phyloP scores from a whole-genome alignment of 2,329 filamentous ascomycete genomes.

The Lachnellula cervina region DNA sequence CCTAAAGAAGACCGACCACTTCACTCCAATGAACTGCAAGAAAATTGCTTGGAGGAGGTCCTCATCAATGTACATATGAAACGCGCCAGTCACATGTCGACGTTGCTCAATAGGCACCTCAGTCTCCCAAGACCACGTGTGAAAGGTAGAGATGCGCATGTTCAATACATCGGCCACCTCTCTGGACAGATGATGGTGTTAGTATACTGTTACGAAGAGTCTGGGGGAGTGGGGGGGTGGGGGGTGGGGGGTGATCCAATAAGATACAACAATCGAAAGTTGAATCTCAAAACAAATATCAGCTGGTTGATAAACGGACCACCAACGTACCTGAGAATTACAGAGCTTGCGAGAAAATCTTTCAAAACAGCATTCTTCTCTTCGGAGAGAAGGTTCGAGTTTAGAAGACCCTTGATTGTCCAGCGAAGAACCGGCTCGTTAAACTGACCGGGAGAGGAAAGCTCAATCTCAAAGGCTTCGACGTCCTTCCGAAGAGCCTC shows the following conservation, averaged over 20 bases:
- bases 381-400: conserved; percentile 45
- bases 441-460: conserved; percentile 34
- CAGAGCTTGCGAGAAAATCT: conserved; percentile 44
- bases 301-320: neutral
- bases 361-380: conserved; percentile 46
- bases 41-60: conserved; percentile 53
- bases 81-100: conserved; percentile 52
- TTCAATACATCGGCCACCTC: conserved; percentile 55
- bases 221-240: too few relatives aligned
- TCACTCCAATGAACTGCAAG: conserved; percentile 48
- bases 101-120: conserved; percentile 46
- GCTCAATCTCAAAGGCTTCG: conserved; percentile 32
- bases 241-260: too few relatives aligned
- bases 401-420: conserved; percentile 45
- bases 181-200: conserved; percentile 8
- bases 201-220: neutral
- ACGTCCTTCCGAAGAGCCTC: conserved; percentile 37
- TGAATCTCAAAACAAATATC: too few relatives aligned
- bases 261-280: too few relatives aligned
- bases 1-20: conserved; percentile 46
- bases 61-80: conserved; percentile 56
- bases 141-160: conserved; percentile 47
- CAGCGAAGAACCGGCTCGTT: conserved; percentile 37
- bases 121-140: conserved; percentile 48
- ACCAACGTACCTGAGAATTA: conserved; percentile 35